Conservation (phyloP, 257 asterid species). For the Anisodus acutangulus region DNA sequence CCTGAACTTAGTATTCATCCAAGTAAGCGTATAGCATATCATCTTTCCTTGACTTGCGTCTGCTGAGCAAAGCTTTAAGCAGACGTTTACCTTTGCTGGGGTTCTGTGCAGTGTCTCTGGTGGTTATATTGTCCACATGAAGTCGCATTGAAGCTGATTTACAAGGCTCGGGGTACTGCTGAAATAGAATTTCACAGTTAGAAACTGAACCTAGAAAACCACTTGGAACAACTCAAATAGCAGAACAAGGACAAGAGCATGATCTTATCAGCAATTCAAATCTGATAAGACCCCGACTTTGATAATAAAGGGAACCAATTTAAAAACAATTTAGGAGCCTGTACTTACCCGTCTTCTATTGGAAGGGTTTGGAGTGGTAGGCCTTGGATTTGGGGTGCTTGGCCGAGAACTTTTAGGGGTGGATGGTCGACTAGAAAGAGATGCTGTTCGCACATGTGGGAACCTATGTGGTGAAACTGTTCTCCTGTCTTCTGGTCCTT, state of each 20-base stretch:
- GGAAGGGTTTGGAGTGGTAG: too few species aligned
- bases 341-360: too few species aligned
- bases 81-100: slow-evolving; percentile 86
- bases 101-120: slow-evolving; percentile 55
- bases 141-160: slow-evolving; percentile 83
- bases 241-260: neutral
- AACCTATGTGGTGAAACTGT: too few species aligned
- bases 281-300: too few species aligned
- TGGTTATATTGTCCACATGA: slow-evolving; percentile 60
- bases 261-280: neutral
- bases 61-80: slow-evolving; percentile 77
- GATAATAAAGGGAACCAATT: too few species aligned
- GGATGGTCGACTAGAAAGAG: too few species aligned
- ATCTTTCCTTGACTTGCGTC: slow-evolving; percentile 88
- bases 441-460: too few species aligned
- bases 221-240: neutral
- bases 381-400: too few species aligned
- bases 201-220: too few species aligned
- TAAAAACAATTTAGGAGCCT: too few species aligned
- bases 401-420: too few species aligned
- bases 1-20: slow-evolving; percentile 65
- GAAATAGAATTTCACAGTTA: slow-evolving; percentile 17
- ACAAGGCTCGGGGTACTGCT: slow-evolving; percentile 64
- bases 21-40: slow-evolving; percentile 74
- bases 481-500: too few species aligned